Evolutionary conservation across 2,329 filamentous ascomycete genomes (phyloP).

Genomic region (Nemania sp.): DNA sequence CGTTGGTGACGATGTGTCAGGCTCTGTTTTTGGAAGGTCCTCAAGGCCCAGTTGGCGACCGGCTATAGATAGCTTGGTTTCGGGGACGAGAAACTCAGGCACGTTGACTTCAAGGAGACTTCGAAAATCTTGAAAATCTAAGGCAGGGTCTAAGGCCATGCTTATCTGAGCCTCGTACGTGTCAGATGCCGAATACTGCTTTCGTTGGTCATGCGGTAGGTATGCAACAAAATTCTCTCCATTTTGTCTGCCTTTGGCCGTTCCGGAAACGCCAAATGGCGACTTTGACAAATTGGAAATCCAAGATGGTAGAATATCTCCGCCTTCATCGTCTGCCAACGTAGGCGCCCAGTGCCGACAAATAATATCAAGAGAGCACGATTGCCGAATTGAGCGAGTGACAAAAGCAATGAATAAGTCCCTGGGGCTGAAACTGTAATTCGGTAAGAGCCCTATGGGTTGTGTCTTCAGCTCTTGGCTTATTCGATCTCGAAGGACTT

Average conservation of each 20-base stretch:
- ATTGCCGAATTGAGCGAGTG: slow-evolving; percentile 4
- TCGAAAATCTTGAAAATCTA: not conserved
- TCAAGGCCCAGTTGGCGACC: not conserved
- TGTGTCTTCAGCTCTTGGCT: not conserved
- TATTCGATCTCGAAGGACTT: not conserved
- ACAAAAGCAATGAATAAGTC: slow-evolving; percentile 19
- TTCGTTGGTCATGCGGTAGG: slow-evolving; percentile 6
- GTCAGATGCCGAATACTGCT: slow-evolving; percentile 4
- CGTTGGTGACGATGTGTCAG: not conserved
- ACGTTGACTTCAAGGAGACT: not conserved
- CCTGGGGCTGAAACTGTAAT: slow-evolving; percentile 13
- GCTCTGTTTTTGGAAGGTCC: not conserved
- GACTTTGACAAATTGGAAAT: slow-evolving; percentile 4
- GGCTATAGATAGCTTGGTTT: not conserved
- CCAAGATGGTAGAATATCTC: slow-evolving; percentile 11
- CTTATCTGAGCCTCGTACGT: not conserved
- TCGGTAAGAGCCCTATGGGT: slow-evolving; percentile 10
- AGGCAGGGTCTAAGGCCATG: slow-evolving; percentile 2
- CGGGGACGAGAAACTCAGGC: not conserved
- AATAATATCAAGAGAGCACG: slow-evolving; percentile 5
- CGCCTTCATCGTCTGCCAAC: slow-evolving; percentile 4
- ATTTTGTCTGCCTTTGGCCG: slow-evolving; percentile 7
- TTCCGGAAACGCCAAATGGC: not conserved
- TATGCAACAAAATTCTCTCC: slow-evolving; percentile 13
- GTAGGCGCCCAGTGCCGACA: slow-evolving; percentile 12